Base-by-base conservation (phyloP, 768 basidiomycete genomes). In the Nevesoporus exiguus region DNA sequence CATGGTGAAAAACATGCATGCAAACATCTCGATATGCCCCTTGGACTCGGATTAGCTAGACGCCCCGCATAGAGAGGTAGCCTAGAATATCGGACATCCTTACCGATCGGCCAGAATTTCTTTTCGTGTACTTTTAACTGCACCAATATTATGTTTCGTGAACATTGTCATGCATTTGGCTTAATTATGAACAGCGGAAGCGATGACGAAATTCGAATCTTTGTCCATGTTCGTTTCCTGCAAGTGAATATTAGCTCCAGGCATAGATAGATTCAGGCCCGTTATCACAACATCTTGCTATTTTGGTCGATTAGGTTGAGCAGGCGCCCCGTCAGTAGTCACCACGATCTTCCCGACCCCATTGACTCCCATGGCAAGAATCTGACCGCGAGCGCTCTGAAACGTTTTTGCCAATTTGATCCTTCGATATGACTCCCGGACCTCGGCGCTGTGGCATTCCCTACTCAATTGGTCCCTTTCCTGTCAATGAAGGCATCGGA, bases 251-350 rank as follows among this genome's bases (percentile, higher is more conserved):
- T 56, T 50, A 51, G 54, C 17, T 24, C 59, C 56, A 30, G 62
- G 61, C 54, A 48, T 29, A 61, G 67, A 27, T 55, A 69, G 51
- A 68, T 68, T 68, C 58, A 68, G 66, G 67, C 34, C 55, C 10
- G 48, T n/a, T n/a, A 42, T 51, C 42, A 47, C 50, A 47, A 25
- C 34, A 58, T 44, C 33, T 49, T 49, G 36, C 43, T 39, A 24
- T 47, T 43, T 47, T 25, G n/a, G 55, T 45, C 24, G 31, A 5
- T 7, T 4, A 42, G 22, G 8, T 19, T 40, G 22, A 17, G 9
- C 17, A 44, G 43, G 24, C 43, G 43, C 19, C 25, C 21, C 22
- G 21, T 10, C n/a, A 39, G 37, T 22, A 21, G 39, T 14, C 43
- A 27, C 27, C 9, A 25, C 7, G n/a, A 29, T 21, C 8, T 45